A percentile compares a stretch with the other conserved stretches of the same genome.
Conservation (phyloP, 768 basidiomycete genomes). For the Omphalotus guepiniiformis region DNA sequence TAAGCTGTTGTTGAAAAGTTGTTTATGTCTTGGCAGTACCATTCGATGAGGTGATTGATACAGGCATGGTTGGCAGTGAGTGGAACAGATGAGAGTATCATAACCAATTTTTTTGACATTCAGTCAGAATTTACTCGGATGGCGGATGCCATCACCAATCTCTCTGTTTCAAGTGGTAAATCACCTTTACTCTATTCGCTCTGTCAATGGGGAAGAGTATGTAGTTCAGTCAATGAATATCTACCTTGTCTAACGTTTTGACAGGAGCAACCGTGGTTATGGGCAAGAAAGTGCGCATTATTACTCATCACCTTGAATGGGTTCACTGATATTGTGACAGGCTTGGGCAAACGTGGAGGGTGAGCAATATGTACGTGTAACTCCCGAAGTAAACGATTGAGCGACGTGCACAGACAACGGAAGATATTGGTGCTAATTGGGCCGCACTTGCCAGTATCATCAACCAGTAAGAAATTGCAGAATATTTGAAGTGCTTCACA, state of each 20-base stretch:
- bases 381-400: not conserved
- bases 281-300: slow-evolving; percentile 56
- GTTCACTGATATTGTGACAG: too few species aligned
- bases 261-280: slow-evolving; percentile 61
- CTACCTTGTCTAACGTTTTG: not conserved
- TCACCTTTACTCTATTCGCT: slow-evolving; percentile 56
- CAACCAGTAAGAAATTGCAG: slow-evolving; percentile 36
- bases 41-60: slow-evolving; percentile 49
- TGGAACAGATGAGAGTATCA: slow-evolving; percentile 9
- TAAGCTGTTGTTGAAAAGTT: too few species aligned
- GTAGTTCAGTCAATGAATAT: slow-evolving; percentile 14
- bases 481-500: not conserved
- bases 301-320: too few species aligned
- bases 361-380: slow-evolving; percentile 21
- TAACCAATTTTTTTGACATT: slow-evolving; percentile 2
- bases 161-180: slow-evolving; percentile 44
- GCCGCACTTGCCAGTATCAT: slow-evolving; percentile 46
- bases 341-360: slow-evolving; percentile 66
- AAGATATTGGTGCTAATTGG: slow-evolving; percentile 49
- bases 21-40: slow-evolving; percentile 34
- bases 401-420: slow-evolving; percentile 36
- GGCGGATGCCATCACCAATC: slow-evolving; percentile 50
- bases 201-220: slow-evolving; percentile 66
- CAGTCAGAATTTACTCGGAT: slow-evolving; percentile 53
- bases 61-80: slow-evolving; percentile 54